Evolutionary conservation across 2,329 filamentous ascomycete genomes (phyloP).

Genomic region (Sarocladium oryzae): DNA sequence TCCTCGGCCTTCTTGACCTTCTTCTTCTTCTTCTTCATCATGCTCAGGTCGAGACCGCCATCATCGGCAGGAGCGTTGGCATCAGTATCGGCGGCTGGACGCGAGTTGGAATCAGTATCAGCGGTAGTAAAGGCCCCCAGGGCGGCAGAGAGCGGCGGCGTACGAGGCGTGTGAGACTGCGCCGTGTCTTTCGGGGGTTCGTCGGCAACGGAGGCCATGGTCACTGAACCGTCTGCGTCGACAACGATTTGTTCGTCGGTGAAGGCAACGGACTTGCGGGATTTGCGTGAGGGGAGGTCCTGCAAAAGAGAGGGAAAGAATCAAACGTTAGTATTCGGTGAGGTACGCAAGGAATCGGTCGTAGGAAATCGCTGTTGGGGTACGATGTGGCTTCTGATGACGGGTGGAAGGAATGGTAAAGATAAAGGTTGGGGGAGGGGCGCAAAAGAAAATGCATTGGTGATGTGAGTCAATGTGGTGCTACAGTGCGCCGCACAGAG

Average conservation of each 20-base stretch:
- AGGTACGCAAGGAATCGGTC: conserved; percentile 12
- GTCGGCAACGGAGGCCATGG: conserved; percentile 64
- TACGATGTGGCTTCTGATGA: neutral
- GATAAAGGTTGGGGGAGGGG: conserved; percentile 12
- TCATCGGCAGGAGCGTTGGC: conserved; percentile 42
- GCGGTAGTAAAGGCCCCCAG: conserved; percentile 49
- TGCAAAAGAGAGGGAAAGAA: conserved; percentile 16
- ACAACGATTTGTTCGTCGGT: conserved; percentile 82
- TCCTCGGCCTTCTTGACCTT: conserved; percentile 37
- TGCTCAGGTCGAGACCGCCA: conserved; percentile 48
- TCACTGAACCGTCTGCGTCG: conserved; percentile 82
- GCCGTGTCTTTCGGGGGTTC: conserved; percentile 70
- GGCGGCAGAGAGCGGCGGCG: conserved; percentile 51
- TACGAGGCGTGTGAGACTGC: conserved; percentile 69
- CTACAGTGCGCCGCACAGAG: conserved; percentile 2
- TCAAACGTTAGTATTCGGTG: conserved; percentile 10
- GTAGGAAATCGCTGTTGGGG: conserved; percentile 15
- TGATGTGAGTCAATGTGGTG: conserved; percentile 9
- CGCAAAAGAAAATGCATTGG: conserved; percentile 5
- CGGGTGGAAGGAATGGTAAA: conserved; percentile 2
- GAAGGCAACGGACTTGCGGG: conserved; percentile 91
- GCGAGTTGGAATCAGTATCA: conserved; percentile 26
- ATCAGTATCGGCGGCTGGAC: conserved; percentile 36
- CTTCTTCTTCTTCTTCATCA: conserved; percentile 85
- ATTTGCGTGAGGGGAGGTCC: conserved; percentile 51